Conservation (phyloP, 2,329 filamentous ascomycete species). For the Aspergillus versicolor region DNA sequence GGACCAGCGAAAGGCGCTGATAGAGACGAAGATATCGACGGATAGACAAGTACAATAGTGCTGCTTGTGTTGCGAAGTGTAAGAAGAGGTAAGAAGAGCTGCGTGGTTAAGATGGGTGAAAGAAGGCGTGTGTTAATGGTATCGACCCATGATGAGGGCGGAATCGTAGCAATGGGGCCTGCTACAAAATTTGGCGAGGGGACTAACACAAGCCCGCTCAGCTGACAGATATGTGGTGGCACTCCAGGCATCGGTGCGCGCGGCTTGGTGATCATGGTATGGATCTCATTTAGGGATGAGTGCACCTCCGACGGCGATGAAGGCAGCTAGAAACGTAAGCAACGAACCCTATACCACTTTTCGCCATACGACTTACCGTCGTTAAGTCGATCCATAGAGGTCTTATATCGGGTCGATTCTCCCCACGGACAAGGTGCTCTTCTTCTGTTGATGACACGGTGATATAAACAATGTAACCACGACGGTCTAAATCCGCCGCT, state of each 20-base stretch:
- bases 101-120: conserved; percentile 82
- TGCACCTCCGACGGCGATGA: conserved; percentile 57
- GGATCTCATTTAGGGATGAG: conserved; percentile 69
- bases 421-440: conserved; percentile 71
- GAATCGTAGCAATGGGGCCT: conserved; percentile 80
- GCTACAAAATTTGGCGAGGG: conserved; percentile 76
- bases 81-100: conserved; percentile 82
- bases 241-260: conserved; percentile 75
- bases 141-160: conserved; percentile 80
- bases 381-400: conserved; percentile 80
- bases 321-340: conserved; percentile 50
- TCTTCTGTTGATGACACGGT: conserved; percentile 84
- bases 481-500: conserved; percentile 80
- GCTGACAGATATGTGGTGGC: conserved; percentile 70
- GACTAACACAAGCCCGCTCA: conserved; percentile 80
- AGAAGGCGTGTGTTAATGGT: conserved; percentile 90
- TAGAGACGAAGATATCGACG: conserved; percentile 47
- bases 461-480: conserved; percentile 91
- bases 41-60: conserved; percentile 45
- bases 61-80: conserved; percentile 57
- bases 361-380: conserved; percentile 26
- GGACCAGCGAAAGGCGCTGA: conserved; percentile 58
- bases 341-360: not conserved
- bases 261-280: conserved; percentile 68
- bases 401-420: conserved; percentile 78